Base-by-base conservation (phyloP, 352 stramenopile species). In the Plasmopara viticola region DNA sequence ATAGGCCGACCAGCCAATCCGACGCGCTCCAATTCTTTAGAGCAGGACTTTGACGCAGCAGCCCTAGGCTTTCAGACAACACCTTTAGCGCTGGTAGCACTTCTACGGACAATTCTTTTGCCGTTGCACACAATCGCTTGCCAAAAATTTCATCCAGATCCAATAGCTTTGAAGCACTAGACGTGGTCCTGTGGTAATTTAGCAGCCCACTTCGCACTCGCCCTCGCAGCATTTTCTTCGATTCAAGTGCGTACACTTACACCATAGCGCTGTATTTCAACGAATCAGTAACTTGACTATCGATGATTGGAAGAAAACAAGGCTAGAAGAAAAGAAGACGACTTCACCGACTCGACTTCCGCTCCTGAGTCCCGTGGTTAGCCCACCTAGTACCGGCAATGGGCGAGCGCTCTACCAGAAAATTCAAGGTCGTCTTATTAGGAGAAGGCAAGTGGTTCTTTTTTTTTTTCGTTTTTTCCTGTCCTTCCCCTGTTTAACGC, bases 371-470 rank as follows among this genome's bases (percentile, higher is more conserved):
- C 13, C 31, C 28, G 35, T 34, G n/a, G 7, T 17, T 6, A 48
- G 15, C 28, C 42, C 12, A 49, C 29, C 7, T 10, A 42, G 20
- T 39, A 10, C 25, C n/a, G 47, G 33, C 30, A 49, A 86, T 86
- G 75, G 62, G 68, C n/a, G 75, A 86, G 38, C 74, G 77, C 44
- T 60, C 70, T n/a, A 83, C 72, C 37, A 76, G 72, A 63, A 91
- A 91, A 62, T 89, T 88, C 56, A 94, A 94, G 50, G 74, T 94
- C 42, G 83, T 94, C 12, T 64, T 94, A 48, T 60, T 94, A 17
- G 83, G 83, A 58, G 83, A 94, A 87, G 83, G 83, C 90, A 59
- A 34, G 20, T 3, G 20, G 3, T 25, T 25, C 17, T 13, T 41
- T 10, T 41, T 5, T 13, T 14, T 35, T 50, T 12, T 13, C 13